Base-by-base conservation (phyloP, 2,329 filamentous ascomycete genomes). In the Apiospora aurea region DNA sequence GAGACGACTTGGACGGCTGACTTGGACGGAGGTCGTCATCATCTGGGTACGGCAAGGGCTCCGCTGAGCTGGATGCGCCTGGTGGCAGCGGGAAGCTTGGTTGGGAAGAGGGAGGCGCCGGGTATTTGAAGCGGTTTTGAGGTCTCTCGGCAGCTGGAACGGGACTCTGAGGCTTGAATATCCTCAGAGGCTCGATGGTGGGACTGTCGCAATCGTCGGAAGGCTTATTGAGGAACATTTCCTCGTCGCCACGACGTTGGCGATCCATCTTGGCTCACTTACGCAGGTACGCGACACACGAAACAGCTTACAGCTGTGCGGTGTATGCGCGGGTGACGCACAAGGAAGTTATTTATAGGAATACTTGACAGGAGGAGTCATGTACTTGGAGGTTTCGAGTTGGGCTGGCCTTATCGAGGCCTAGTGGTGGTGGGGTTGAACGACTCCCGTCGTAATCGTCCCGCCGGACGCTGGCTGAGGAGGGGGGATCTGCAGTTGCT, bases 101-200 rank as follows among this genome's bases (percentile, higher is more conserved):
- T 77, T 90, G 89, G 78, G 82, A 81, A 47, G 81, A 79, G 34
- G 83, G 79, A 67, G 86, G 85, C 43, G 85, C 83, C 71, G 87
- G 87, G 78, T 88, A 90, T 78, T 84, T 85, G 80, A 85, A 87
- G 74, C 84, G 82, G 71, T 85, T 84, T 71, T 80, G 78, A 43
- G 77, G 71, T 74, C 77, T 79, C 57, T 80, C 78, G 72, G 75
- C 73, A 67, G 82, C 80, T 71, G 90, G 90, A 70, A 87, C 87
- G 44, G 91, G 89, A 72, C 91, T 93, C 77, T 91, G 89, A 71
- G 92, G 90, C 82, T 97, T 97, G 85, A 92, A 92, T 81, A 97
- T 97, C 79, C 94, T 90, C 82, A 97, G 83, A 73, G 95, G 95
- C 78, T 93, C 93, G 76, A 97, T 89, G 24, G 93, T 94, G 72